Percentiles rank a stretch among this genome's conserved stretches.
These are phyloP conservation scores for Fraxinus albicans DNA, from an alignment of 305 asterid genomes.

Conservation along the genomic window DNA sequence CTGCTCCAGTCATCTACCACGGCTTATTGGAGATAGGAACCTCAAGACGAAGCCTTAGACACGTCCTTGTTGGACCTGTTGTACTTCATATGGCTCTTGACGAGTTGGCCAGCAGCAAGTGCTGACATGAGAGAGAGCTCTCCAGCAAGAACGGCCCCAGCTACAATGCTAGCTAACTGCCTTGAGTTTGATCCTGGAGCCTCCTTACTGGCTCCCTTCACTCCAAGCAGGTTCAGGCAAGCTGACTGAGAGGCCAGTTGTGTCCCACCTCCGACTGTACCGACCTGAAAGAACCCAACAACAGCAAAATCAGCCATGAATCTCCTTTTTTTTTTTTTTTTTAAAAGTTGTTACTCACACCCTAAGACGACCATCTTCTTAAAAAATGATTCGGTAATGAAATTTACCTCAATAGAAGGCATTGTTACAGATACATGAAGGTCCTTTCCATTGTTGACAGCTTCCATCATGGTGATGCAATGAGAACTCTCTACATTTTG, in stretches of 20 bases:
- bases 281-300: constrained; percentile 17
- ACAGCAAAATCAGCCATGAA: background rate
- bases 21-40: background rate
- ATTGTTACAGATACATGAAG: constrained; percentile 38
- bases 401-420: constrained; percentile 33
- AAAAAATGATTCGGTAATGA: background rate
- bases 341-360: background rate
- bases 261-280: constrained; percentile 39
- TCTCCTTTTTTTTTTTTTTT: background rate
- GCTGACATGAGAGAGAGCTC: constrained; percentile 38
- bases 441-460: constrained; percentile 33
- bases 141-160: constrained; percentile 39
- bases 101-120: constrained; percentile 32
- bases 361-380: background rate
- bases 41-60: constrained; percentile 6
- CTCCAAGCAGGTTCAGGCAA: constrained; percentile 35
- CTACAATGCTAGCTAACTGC: constrained; percentile 32
- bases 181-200: constrained; percentile 35
- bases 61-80: constrained; percentile 30
- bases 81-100: constrained; percentile 37
- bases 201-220: constrained; percentile 36
- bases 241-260: constrained; percentile 38
- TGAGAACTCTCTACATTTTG: constrained; percentile 35
- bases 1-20: background rate
- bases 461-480: constrained; percentile 42